These are phyloP conservation scores for Boechera stricta DNA, from an alignment of 345 rosid genomes.

Conservation along the genomic window DNA sequence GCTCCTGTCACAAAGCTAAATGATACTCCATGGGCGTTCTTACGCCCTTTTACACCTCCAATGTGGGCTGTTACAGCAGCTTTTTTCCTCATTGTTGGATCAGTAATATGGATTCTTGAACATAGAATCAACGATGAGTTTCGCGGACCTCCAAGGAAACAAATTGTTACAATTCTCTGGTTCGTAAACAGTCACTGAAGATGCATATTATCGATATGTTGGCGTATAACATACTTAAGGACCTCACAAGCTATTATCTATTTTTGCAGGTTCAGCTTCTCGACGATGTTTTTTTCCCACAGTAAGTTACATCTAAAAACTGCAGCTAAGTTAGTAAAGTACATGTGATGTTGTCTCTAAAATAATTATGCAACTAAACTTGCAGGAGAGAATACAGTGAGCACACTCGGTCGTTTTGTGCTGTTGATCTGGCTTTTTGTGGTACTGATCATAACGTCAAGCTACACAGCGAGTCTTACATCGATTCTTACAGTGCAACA, in stretches of 20 bases:
- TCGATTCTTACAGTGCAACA: conserved; percentile 90
- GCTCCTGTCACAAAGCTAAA: conserved; percentile 75
- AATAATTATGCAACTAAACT: conserved; percentile 25
- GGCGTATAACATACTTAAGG: neutral
- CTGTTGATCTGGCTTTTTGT: conserved; percentile 90
- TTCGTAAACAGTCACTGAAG: conserved; percentile 46
- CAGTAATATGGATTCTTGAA: conserved; percentile 90
- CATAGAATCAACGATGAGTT: conserved; percentile 89
- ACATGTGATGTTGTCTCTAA: neutral
- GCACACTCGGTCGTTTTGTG: conserved; percentile 84
- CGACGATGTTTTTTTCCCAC: conserved; percentile 87
- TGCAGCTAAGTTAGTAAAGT: neutral
- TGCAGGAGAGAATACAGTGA: conserved; percentile 85
- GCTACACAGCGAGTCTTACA: conserved; percentile 97
- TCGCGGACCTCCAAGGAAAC: conserved; percentile 83
- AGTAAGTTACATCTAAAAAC: conserved; percentile 56
- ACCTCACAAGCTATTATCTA: conserved; percentile 8
- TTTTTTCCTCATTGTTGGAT: conserved; percentile 77
- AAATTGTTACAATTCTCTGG: conserved; percentile 73
- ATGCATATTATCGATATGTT: neutral
- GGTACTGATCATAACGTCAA: conserved; percentile 82
- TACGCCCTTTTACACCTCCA: conserved; percentile 72
- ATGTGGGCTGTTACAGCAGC: conserved; percentile 87
- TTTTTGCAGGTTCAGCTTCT: conserved; percentile 85
- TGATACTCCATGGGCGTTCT: conserved; percentile 77